These are phyloP conservation scores for Chaetomium sp. DNA, from an alignment of 2,329 filamentous ascomycete genomes.

Conservation along the genomic window DNA sequence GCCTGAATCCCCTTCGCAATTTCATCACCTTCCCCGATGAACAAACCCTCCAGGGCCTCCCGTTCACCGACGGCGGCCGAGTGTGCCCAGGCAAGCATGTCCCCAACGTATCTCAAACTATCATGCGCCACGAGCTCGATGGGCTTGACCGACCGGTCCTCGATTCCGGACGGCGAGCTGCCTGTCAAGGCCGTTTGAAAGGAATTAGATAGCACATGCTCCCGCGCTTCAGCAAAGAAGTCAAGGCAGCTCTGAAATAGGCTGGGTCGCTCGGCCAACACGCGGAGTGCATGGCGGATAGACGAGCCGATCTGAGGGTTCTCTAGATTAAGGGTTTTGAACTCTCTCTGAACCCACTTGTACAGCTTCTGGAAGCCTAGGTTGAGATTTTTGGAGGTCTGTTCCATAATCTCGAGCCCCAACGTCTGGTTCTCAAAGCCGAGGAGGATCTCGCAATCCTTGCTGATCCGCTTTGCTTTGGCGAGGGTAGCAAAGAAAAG, in stretches of 20 bases:
- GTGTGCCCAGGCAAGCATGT: conserved; percentile 97
- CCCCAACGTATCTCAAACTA: conserved; percentile 84
- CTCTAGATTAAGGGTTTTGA: conserved; percentile 89
- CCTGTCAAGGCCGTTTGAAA: conserved; percentile 90
- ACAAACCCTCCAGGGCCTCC: conserved; percentile 87
- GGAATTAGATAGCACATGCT: conserved; percentile 81
- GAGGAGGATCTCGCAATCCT: conserved; percentile 85
- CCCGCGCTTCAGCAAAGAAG: conserved; percentile 86
- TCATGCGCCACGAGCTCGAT: conserved; percentile 95
- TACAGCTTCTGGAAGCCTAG: conserved; percentile 93
- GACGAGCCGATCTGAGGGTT: conserved; percentile 88
- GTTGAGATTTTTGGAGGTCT: conserved; percentile 84
- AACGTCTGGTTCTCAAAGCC: conserved; percentile 88
- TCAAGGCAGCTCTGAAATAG: conserved; percentile 93
- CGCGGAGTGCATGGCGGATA: conserved; percentile 79
- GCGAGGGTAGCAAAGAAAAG: conserved; percentile 76
- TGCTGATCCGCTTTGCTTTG: conserved; percentile 82
- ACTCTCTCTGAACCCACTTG: conserved; percentile 91
- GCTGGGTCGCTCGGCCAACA: conserved; percentile 84
- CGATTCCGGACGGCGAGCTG: conserved; percentile 57
- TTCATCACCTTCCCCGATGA: conserved; percentile 87
- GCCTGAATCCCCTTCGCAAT: conserved; percentile 80
- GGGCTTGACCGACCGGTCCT: conserved; percentile 71
- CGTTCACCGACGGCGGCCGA: conserved; percentile 91
- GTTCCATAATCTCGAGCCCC: conserved; percentile 87